Conservation (phyloP, 179 eudicot genomes). For the Nepenthes alata region DNA sequence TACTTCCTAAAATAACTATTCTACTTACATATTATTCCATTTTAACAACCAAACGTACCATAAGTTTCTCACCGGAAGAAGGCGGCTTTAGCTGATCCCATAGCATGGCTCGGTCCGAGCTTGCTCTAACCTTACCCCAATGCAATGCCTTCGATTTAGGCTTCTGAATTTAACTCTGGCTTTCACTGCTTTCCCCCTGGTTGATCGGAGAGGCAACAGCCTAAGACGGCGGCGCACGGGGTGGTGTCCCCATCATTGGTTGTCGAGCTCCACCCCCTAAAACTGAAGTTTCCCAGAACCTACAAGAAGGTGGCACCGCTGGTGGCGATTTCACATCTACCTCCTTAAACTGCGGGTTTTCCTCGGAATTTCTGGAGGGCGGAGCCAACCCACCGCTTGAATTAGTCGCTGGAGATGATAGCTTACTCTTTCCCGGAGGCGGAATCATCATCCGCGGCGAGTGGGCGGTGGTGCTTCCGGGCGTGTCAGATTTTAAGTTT, state of each 20-base stretch:
- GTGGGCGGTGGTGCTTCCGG: not conserved
- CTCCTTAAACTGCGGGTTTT: not conserved
- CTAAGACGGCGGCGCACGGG: conserved; percentile 22
- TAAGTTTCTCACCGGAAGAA: conserved; percentile 23
- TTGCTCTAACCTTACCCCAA: conserved; percentile 38
- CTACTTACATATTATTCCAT: too few species aligned
- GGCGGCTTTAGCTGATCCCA: conserved; percentile 40
- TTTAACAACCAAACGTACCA: too few species aligned
- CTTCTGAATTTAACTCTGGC: conserved; percentile 15
- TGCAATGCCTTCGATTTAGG: conserved; percentile 36
- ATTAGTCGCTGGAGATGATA: not conserved
- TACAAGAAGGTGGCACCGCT: conserved; percentile 7
- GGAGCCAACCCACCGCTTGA: not conserved
- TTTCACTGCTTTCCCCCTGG: conserved; percentile 13
- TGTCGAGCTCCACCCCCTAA: too few species aligned
- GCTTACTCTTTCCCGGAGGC: not conserved
- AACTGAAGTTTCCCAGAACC: not conserved
- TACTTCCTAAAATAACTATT: too few species aligned
- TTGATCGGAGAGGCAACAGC: conserved; percentile 14
- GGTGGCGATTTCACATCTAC: not conserved
- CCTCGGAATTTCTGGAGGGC: not conserved
- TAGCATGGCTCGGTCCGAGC: conserved; percentile 29
- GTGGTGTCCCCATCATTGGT: conserved; percentile 16
- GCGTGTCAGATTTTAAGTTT: not conserved
- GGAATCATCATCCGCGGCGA: not conserved